Base-by-base conservation (phyloP, 352 stramenopile genomes). In the Globisporangium echinulatum region DNA sequence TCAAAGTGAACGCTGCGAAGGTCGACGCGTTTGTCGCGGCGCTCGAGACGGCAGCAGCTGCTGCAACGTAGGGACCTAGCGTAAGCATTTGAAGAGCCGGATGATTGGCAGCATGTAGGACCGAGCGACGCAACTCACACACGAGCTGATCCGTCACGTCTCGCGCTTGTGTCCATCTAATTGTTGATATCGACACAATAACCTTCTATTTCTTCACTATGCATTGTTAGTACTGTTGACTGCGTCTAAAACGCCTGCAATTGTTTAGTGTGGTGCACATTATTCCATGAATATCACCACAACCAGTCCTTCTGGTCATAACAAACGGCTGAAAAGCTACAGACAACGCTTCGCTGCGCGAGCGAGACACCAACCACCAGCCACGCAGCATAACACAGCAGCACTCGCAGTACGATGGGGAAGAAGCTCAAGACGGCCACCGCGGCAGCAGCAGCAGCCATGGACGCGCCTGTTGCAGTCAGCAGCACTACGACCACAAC, bases 1-100 rank as follows among this genome's bases (percentile, higher is more conserved):
- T 94, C 52, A 90, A 88, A 63, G 79, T 94, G 51, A 88, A 84
- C 57, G 63, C 75, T 38, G 68, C 74, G 25, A 75, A 81, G 53
- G 77, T 91, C 47, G 72, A 88, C 36, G 79, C 79, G 36, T 79
- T 93, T 54, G 75, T 88, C 52, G 49, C 73, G 49, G 67, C 66
- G 40, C 62, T 94, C 33, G 75, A 92, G 54, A 70, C 47, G 40
- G 61, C 49, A 66, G 61, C 61, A 9, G 56, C 42, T 10, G 13
- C 19, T 44, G 40, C 40, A 5, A 44, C 40, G 40, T 44, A 44
- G 40, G 25, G 25, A 33, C 25, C 25, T 33, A 33, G 25, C 25
- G 25, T 33, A 33, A 33, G 25, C 25, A 3, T 33, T 33, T 33
- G 25, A 2, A 33, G 25, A 33, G 25, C 2, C 25, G 25, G 25